A percentile compares a stretch with the other conserved stretches of the same genome.
phyloP scores from a whole-genome alignment of 345 rosid species.

The Rhodomyrtus tomentosa region DNA sequence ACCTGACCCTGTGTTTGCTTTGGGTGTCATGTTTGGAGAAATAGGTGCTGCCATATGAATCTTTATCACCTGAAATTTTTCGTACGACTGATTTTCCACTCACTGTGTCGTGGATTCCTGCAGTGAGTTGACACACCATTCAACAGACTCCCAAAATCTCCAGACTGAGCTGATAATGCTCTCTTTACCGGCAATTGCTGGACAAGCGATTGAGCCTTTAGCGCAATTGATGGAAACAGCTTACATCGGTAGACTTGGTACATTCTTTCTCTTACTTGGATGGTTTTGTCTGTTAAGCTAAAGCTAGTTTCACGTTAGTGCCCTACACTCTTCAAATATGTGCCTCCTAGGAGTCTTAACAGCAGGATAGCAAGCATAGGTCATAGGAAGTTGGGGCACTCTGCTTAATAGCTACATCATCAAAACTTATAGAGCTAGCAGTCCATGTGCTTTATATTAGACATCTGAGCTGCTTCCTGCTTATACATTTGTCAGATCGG shows the following conservation, averaged over 20 bases:
- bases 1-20: not conserved
- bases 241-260: constrained; percentile 88
- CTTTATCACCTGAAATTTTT: not conserved
- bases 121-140: not conserved
- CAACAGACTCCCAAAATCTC: not conserved
- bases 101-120: not conserved
- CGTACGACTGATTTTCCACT: not conserved
- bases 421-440: not conserved
- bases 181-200: constrained; percentile 83
- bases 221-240: constrained; percentile 90
- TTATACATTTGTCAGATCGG: not conserved
- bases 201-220: constrained; percentile 88
- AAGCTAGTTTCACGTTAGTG: not conserved
- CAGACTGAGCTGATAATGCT: constrained; percentile 57
- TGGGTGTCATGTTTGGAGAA: not conserved
- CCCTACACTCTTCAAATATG: not conserved
- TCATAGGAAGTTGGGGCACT: not conserved
- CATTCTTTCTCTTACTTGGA: not conserved
- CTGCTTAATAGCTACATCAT: not conserved
- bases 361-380: not conserved
- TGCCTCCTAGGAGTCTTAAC: not conserved
- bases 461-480: not conserved
- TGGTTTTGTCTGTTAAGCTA: not conserved
- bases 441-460: not conserved
- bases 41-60: not conserved